These are phyloP conservation scores for Candida dubliniensis DNA, from an alignment of 1,139 yeast genomes.

Conservation along the genomic window DNA sequence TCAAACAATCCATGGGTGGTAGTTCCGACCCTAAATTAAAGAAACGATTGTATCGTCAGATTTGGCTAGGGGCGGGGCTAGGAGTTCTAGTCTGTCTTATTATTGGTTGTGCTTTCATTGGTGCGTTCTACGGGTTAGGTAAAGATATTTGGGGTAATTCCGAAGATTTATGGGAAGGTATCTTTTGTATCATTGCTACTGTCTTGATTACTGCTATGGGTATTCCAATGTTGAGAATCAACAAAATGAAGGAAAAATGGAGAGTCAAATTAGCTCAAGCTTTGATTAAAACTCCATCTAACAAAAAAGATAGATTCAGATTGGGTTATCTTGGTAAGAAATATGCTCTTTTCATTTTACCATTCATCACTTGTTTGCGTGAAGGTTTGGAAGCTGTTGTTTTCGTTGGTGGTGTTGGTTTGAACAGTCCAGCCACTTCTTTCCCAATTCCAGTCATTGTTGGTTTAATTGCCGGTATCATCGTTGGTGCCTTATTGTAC, in stretches of 20 bases:
- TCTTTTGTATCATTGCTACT: slow-evolving; percentile 75
- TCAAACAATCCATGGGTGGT: slow-evolving; percentile 72
- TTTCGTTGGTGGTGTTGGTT: slow-evolving; percentile 83
- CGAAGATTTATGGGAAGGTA: slow-evolving; percentile 90
- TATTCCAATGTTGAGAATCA: slow-evolving; percentile 79
- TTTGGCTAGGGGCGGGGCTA: slow-evolving; percentile 68
- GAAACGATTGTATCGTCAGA: slow-evolving; percentile 62
- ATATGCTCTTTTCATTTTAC: slow-evolving; percentile 73
- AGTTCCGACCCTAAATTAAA: slow-evolving; percentile 50
- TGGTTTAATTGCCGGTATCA: slow-evolving; percentile 67
- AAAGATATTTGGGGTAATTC: slow-evolving; percentile 77
- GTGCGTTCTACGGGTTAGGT: slow-evolving; percentile 72
- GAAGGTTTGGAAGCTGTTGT: slow-evolving; percentile 90
- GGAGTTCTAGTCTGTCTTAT: slow-evolving; percentile 71
- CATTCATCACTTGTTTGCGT: slow-evolving; percentile 75
- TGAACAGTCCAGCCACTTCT: slow-evolving; percentile 69
- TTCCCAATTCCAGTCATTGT: slow-evolving; percentile 81
- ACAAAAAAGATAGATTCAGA: slow-evolving; percentile 28
- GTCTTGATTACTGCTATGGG: slow-evolving; percentile 84
- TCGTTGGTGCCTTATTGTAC: slow-evolving; percentile 64
- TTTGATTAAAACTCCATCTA: slow-evolving; percentile 43
- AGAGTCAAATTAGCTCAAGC: slow-evolving; percentile 79
- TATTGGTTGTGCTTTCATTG: slow-evolving; percentile 79
- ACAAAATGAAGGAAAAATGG: slow-evolving; percentile 87
- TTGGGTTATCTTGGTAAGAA: slow-evolving; percentile 45